Conservation (phyloP, 768 basidiomycete species). For the Boletales sp. region DNA sequence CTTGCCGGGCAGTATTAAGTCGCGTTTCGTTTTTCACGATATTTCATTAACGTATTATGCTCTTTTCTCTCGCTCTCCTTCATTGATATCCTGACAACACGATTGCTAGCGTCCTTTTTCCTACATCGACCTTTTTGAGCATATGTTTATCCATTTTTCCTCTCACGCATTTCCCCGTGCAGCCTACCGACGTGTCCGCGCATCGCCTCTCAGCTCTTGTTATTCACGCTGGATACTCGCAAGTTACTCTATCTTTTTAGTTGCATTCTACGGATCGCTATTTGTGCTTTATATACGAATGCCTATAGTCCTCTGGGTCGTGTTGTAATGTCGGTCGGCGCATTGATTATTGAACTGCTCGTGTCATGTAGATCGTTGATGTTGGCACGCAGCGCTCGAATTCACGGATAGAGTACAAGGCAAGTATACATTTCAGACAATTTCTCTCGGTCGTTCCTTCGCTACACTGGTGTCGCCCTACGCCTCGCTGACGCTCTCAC, state of each 20-base stretch:
- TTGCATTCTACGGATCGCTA: too few relatives aligned
- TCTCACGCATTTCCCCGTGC: too few relatives aligned
- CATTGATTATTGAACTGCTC: not conserved
- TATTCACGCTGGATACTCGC: too few relatives aligned
- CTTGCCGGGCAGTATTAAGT: constrained; percentile 13
- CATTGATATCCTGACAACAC: constrained; percentile 5
- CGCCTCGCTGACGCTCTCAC: not conserved
- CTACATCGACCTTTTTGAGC: not conserved
- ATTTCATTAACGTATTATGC: constrained; percentile 20
- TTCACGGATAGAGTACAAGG: too few relatives aligned
- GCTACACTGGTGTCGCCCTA: too few relatives aligned
- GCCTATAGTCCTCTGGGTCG: not conserved
- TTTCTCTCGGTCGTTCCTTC: too few relatives aligned
- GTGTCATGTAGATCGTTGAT: too few relatives aligned
- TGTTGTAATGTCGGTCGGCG: constrained; percentile 7
- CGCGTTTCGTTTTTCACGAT: constrained; percentile 1
- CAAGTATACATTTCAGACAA: too few relatives aligned
- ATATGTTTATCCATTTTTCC: not conserved
- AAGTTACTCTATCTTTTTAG: too few relatives aligned
- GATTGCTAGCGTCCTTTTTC: not conserved
- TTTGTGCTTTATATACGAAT: not conserved
- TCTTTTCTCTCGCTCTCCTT: not conserved
- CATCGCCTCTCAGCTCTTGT: too few relatives aligned
- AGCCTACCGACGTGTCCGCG: too few relatives aligned
- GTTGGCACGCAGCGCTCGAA: too few relatives aligned